Percentiles rank a stretch among this genome's conserved stretches.
Evolutionary conservation across 257 asterid genomes (phyloP).

Genomic region (Cruciata laevipes): DNA sequence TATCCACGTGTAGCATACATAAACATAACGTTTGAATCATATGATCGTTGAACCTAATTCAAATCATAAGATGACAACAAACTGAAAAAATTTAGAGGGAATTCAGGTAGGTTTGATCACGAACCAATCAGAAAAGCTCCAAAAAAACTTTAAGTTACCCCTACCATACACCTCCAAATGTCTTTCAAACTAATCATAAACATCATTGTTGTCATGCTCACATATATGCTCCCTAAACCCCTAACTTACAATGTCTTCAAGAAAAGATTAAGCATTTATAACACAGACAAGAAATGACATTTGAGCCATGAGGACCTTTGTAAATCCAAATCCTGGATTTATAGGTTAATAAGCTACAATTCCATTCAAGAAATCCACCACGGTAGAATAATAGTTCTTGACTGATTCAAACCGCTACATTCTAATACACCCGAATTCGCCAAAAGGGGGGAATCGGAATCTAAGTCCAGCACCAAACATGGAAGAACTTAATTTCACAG

Average conservation of each 20-base stretch:
- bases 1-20: background rate
- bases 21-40: background rate
- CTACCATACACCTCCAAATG: background rate
- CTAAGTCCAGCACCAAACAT: background rate
- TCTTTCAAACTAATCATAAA: background rate
- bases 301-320: background rate
- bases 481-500: background rate
- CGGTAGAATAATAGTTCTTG: background rate
- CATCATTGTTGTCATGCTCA: background rate
- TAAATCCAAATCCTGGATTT: background rate
- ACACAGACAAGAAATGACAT: background rate
- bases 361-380: background rate
- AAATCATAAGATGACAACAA: background rate
- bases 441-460: background rate
- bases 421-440: background rate
- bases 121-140: background rate
- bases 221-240: background rate
- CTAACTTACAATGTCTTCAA: background rate
- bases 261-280: background rate
- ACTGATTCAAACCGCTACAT: background rate
- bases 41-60: background rate
- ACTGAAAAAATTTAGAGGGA: background rate
- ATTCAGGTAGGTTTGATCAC: background rate
- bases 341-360: background rate
- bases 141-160: background rate